A percentile compares a stretch with the other conserved stretches of the same genome.
These are phyloP conservation scores for Blastocystis sp. DNA, from an alignment of 352 stramenopile genomes.

Conservation along the genomic window DNA sequence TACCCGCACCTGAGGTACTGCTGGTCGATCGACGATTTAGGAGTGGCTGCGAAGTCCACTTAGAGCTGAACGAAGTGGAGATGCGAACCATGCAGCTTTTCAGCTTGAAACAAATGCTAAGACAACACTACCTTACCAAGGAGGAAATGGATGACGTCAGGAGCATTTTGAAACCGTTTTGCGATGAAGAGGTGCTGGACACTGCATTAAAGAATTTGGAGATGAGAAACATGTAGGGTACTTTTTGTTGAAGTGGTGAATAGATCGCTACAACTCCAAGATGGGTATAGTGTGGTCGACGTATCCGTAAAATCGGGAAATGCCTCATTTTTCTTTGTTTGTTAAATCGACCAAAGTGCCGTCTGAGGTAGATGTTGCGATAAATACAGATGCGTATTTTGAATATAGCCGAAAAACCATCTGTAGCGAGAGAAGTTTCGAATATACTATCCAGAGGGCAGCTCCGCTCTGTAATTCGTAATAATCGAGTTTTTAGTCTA, in stretches of 20 bases:
- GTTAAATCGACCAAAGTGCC: background rate
- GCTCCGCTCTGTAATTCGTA: constrained; percentile 59
- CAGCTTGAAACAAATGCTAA: background rate
- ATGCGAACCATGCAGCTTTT: background rate
- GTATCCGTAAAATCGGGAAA: background rate
- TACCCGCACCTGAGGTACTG: background rate
- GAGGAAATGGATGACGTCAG: background rate
- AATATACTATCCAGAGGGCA: constrained; percentile 76
- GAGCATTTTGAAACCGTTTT: background rate
- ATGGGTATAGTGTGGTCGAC: background rate
- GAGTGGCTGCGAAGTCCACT: background rate
- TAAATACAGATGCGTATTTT: constrained; percentile 65
- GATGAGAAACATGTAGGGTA: background rate
- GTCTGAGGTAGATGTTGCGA: no score
- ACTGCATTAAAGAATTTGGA: background rate
- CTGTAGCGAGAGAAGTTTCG: constrained; percentile 91
- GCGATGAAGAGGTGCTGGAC: background rate
- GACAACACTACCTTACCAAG: background rate
- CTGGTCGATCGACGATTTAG: background rate
- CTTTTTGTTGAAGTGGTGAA: background rate
- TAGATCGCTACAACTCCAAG: background rate
- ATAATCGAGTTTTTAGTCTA: constrained; percentile 66
- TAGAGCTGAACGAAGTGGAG: constrained; percentile 23
- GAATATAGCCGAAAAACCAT: constrained; percentile 98
- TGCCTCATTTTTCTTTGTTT: constrained; percentile 15